These are phyloP conservation scores for Leccinum disarticulatum DNA, from an alignment of 768 basidiomycete species.

Conservation along the genomic window DNA sequence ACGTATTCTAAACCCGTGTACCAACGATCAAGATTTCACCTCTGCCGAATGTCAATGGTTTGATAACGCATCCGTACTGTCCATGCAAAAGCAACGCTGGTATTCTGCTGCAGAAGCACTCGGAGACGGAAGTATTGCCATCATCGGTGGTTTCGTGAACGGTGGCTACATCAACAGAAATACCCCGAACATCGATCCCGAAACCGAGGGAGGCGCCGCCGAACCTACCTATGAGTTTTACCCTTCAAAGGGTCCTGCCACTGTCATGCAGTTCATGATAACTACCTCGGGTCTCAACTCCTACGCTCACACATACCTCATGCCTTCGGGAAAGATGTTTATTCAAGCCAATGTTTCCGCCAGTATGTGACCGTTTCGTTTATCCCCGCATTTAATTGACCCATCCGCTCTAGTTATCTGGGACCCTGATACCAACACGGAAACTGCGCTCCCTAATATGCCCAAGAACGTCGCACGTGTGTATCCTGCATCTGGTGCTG, in stretches of 20 bases:
- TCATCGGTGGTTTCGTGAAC: conserved; percentile 79
- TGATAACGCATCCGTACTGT: conserved; percentile 58
- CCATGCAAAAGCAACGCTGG: conserved; percentile 73
- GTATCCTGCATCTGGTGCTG: conserved; percentile 90
- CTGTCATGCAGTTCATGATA: conserved; percentile 65
- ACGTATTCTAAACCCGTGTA: conserved; percentile 80
- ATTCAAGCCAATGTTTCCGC: conserved; percentile 70
- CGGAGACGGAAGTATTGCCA: conserved; percentile 71
- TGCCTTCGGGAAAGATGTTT: conserved; percentile 76
- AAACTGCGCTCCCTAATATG: conserved; percentile 69
- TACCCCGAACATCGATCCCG: conserved; percentile 65
- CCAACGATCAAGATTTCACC: conserved; percentile 43
- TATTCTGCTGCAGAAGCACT: conserved; percentile 76
- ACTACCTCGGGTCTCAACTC: conserved; percentile 76
- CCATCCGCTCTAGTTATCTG: conserved; percentile 38
- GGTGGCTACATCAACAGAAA: conserved; percentile 83
- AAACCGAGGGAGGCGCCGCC: conserved; percentile 62
- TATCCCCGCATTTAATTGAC: background rate
- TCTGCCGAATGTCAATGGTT: conserved; percentile 66
- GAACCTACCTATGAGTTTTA: conserved; percentile 86
- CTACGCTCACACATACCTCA: conserved; percentile 71
- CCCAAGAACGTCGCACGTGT: conserved; percentile 72
- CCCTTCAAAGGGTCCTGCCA: conserved; percentile 56
- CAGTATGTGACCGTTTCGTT: conserved; percentile 14
- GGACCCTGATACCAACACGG: conserved; percentile 55